Evolutionary conservation across 2,329 filamentous ascomycete genomes (phyloP).

Genomic region (Aspergillus ochraceoroseus): DNA sequence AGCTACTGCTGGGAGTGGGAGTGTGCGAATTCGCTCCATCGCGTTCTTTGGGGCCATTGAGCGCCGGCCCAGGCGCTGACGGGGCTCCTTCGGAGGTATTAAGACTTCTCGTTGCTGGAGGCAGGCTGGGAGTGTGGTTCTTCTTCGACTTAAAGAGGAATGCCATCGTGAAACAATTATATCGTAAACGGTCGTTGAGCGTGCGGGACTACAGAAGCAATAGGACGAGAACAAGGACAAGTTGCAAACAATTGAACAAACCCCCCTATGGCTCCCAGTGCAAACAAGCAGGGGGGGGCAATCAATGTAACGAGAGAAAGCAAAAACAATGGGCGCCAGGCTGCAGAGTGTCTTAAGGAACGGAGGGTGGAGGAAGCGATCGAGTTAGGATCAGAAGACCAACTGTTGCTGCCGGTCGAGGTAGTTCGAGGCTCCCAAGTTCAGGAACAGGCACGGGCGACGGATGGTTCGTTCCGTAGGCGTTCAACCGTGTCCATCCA

Average conservation of each 20-base stretch:
- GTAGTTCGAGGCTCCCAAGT: no score
- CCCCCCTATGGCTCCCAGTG: constrained; percentile 5
- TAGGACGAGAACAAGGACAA: constrained; percentile 10
- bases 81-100: constrained; percentile 52
- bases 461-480: constrained; percentile 9
- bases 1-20: constrained; percentile 70
- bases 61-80: constrained; percentile 39
- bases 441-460: constrained; percentile 6
- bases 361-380: constrained; percentile 10
- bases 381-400: constrained; percentile 11
- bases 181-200: constrained; percentile 35
- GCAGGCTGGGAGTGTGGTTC: constrained; percentile 54
- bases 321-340: constrained; percentile 18
- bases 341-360: constrained; percentile 12
- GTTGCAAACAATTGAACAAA: constrained; percentile 12
- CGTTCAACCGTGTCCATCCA: constrained; percentile 9
- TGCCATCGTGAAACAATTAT: constrained; percentile 55
- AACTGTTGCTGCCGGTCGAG: constrained; percentile 1
- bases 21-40: constrained; percentile 46
- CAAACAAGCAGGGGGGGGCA: constrained; percentile 3
- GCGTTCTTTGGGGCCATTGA: constrained; percentile 45
- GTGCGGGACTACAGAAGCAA: constrained; percentile 15
- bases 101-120: constrained; percentile 53
- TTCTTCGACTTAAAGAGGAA: constrained; percentile 82
- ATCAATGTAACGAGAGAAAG: constrained; percentile 1